Evolutionary conservation across 2,329 filamentous ascomycete genomes (phyloP), one percentile per base, ranked within the genome.

Genomic region (Lasiodiplodia citricola): DNA sequence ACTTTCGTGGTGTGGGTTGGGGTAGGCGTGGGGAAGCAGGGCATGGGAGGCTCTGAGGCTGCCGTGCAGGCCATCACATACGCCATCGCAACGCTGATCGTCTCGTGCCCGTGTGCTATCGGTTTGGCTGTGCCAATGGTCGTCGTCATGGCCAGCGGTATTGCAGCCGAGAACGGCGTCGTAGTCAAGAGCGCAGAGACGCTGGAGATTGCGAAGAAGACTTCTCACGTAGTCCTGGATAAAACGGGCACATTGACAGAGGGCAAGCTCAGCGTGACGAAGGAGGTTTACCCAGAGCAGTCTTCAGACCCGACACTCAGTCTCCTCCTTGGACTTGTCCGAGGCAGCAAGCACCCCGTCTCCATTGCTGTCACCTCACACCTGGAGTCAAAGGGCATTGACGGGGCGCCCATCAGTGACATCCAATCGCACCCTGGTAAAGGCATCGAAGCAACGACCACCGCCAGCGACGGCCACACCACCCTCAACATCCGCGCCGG

Each of bases 61-160:
- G 80, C 84, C 0, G 83, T 88, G 0, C 81, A 85, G 25, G 90
- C 91, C 0, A 86, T 93, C 56, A 93, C 90, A 0, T 94, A 92
- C 69, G 80, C 88, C 1, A 92, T 95, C 68, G 86, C 92, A 0
- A 90, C 91, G 0, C 84, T 93, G 1, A 88, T 91, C n/a, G 88
- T 95, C 0, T 93, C 91, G 0, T 96, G 92, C 72, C 92, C 92
- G 0, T 95, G 92, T 68, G 92, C 91, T 0, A 87, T 96, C 55
- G 91, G 91, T 0, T 83, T 91, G 1, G 91, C 91, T 0, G 90
- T 93, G 0, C 92, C 92, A 0, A 93, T 94, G 90, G 92, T 94
- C 0, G 79, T 94, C 11, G 87, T 94, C 0, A 88, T 94, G 56
- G 87, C 88, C 0, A 87, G 88, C n/a, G 90, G 91, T 0, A 84